These are phyloP conservation scores for Tardiomyces blankii DNA, from an alignment of 1,139 yeast genomes.

Conservation along the genomic window DNA sequence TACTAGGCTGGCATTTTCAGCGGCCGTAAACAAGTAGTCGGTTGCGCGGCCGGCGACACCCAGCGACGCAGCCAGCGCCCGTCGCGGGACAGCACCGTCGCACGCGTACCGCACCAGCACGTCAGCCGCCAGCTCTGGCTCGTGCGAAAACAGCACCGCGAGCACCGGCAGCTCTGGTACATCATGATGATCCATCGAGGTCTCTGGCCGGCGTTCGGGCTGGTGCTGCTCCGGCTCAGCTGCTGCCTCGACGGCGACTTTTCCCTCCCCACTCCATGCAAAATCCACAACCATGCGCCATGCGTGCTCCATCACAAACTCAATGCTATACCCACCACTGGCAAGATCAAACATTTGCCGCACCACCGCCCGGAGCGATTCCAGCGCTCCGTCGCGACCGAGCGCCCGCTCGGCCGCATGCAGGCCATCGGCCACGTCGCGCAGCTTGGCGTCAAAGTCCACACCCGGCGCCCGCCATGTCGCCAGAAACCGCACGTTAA, in stretches of 20 bases:
- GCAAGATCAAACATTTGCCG: neutral
- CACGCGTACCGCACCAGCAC: neutral
- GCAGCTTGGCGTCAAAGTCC: neutral
- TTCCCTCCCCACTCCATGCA: neutral
- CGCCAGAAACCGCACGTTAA: neutral
- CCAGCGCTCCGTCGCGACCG: neutral
- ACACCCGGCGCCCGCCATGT: neutral
- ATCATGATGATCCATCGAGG: neutral
- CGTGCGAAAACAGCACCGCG: neutral
- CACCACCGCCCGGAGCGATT: neutral
- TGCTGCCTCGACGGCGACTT: too few relatives aligned
- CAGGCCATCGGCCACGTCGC: neutral
- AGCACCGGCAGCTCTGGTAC: neutral
- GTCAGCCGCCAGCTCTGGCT: neutral
- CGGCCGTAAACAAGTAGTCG: neutral
- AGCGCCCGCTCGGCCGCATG: neutral
- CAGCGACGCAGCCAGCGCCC: neutral
- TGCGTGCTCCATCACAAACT: neutral
- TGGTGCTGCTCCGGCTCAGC: neutral
- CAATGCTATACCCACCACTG: neutral
- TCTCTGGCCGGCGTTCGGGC: neutral
- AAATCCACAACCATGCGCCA: neutral
- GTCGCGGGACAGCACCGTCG: neutral
- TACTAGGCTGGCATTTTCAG: neutral
- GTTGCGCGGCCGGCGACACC: neutral